Evolutionary conservation across 2,329 filamentous ascomycete genomes (phyloP).

Genomic region (Aspergillus puulaauensis): DNA sequence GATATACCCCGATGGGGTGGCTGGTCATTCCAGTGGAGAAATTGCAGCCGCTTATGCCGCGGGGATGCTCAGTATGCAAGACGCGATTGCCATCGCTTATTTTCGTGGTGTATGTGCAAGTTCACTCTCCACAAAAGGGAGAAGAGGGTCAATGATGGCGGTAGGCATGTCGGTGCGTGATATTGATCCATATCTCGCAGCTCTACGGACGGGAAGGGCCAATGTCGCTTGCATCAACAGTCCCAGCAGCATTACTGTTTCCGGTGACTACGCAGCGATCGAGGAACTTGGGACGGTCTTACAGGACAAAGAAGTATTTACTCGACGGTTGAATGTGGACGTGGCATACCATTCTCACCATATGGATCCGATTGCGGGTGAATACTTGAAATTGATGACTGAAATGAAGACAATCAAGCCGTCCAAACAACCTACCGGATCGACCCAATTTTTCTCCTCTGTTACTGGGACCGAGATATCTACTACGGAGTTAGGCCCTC

Average conservation of each 20-base stretch:
- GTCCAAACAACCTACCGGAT: background rate
- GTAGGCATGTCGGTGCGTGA: conserved; percentile 17
- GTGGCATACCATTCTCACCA: conserved; percentile 34
- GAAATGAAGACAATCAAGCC: conserved; percentile 11
- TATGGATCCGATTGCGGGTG: conserved; percentile 22
- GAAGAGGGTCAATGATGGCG: conserved; percentile 21
- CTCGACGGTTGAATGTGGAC: conserved; percentile 22
- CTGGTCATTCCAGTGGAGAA: conserved; percentile 29
- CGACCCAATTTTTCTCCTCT: conserved; percentile 24
- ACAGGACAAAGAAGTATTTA: conserved; percentile 24
- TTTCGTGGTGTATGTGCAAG: conserved; percentile 18
- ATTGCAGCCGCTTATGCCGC: conserved; percentile 27
- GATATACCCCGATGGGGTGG: conserved; percentile 21
- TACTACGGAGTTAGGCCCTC: conserved; percentile 14
- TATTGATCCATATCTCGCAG: conserved; percentile 10
- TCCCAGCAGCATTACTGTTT: conserved; percentile 29
- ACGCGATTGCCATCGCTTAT: conserved; percentile 25
- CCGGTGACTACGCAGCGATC: conserved; percentile 24
- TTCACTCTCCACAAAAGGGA: background rate
- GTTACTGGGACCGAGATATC: conserved; percentile 22
- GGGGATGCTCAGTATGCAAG: background rate
- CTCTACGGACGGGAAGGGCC: background rate
- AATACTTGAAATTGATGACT: conserved; percentile 19
- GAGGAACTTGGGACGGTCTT: conserved; percentile 25
- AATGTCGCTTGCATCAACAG: conserved; percentile 30